Conservation (phyloP, 139 green algal genomes). For the Coccomyxa sp. region DNA sequence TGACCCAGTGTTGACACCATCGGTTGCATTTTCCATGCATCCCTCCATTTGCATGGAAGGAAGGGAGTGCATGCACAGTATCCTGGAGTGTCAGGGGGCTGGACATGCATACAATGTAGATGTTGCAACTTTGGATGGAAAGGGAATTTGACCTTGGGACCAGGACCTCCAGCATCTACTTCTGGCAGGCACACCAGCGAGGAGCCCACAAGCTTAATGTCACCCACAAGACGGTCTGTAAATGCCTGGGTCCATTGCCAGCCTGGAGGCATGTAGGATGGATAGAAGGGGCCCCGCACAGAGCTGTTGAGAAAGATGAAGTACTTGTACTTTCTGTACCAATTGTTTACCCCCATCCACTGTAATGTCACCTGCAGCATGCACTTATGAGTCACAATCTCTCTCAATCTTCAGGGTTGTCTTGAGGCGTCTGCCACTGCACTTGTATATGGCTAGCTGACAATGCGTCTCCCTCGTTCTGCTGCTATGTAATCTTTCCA, state of each 20-base stretch:
- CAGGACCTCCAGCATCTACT: constrained; percentile 32
- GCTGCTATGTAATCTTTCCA: too few species aligned
- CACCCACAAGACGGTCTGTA: constrained; percentile 24
- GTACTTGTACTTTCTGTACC: constrained; percentile 41
- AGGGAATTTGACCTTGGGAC: constrained; percentile 15
- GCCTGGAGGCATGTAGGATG: constrained; percentile 40
- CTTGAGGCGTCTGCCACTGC: too few species aligned
- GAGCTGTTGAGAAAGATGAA: constrained; percentile 67
- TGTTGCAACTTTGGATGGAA: too few species aligned
- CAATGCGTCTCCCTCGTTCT: too few species aligned
- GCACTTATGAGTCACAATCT: neutral
- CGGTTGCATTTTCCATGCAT: neutral
- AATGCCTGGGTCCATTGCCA: constrained; percentile 76
- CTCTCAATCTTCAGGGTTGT: neutral
- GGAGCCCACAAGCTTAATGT: constrained; percentile 43
- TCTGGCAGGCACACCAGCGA: constrained; percentile 65
- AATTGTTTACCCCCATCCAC: neutral
- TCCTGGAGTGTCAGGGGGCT: neutral
- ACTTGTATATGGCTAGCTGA: too few species aligned
- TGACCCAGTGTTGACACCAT: constrained; percentile 1
- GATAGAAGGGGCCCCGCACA: constrained; percentile 54
- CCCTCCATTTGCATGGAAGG: neutral
- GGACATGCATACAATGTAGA: too few species aligned
- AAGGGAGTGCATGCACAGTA: neutral
- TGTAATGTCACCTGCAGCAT: constrained; percentile 4